Evolutionary conservation across 2,329 filamentous ascomycete species (phyloP).

Genomic region (Monosporascus sp.): DNA sequence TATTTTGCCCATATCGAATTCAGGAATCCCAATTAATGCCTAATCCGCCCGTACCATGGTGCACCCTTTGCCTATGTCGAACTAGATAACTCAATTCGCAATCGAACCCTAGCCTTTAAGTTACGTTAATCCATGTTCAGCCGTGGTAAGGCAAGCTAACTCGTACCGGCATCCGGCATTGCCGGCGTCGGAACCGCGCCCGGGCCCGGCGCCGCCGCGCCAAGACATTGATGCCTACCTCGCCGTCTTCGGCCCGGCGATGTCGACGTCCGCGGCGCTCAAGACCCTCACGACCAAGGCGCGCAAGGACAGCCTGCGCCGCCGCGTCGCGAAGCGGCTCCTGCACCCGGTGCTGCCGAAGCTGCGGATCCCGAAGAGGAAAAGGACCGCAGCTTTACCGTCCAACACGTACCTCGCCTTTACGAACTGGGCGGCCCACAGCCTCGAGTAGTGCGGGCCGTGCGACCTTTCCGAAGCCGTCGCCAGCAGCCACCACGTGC

Average conservation of each 20-base stretch:
- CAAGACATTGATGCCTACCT: conserved; percentile 62
- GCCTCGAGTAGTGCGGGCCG: conserved; percentile 62
- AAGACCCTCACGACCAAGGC: conserved; percentile 48
- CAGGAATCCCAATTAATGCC: too few relatives aligned
- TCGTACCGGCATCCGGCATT: conserved; percentile 32
- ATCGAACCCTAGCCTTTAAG: too few relatives aligned
- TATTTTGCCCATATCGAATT: too few relatives aligned
- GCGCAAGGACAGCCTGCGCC: conserved; percentile 56
- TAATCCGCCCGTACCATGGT: too few relatives aligned
- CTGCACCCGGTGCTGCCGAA: conserved; percentile 40
- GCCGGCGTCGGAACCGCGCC: conserved; percentile 18
- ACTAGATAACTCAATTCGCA: too few relatives aligned
- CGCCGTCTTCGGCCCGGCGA: conserved; percentile 57
- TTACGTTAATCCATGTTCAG: too few relatives aligned
- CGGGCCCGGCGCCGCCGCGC: conserved; percentile 39
- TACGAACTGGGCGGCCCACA: conserved; percentile 60
- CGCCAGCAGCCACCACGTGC: conserved; percentile 58
- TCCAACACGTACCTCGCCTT: conserved; percentile 63
- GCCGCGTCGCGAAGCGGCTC: conserved; percentile 48
- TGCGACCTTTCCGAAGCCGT: conserved; percentile 39
- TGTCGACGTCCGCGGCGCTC: conserved; percentile 55
- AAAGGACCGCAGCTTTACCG: conserved; percentile 7
- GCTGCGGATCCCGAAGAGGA: conserved; percentile 38
- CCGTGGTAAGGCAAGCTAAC: too few relatives aligned
- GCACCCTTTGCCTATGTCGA: too few relatives aligned